phyloP scores from a whole-genome alignment of 805 yeast genomes.

The Torulaspora franciscae region DNA sequence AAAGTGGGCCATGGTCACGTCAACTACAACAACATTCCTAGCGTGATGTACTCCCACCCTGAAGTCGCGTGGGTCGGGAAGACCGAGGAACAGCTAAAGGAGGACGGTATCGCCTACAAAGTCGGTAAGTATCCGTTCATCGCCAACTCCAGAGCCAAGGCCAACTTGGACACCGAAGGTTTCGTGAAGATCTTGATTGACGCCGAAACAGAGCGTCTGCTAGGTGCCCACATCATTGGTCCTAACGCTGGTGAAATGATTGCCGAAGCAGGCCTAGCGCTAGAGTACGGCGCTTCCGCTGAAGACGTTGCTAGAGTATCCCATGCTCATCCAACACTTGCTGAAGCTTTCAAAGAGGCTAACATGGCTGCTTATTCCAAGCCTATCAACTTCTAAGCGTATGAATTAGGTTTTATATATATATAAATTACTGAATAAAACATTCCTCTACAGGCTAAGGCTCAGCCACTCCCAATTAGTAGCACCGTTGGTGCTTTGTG shows the following conservation, averaged over 20 bases:
- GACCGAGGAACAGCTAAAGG: constrained; percentile 90
- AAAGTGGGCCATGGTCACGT: constrained; percentile 95
- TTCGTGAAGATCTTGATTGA: constrained; percentile 94
- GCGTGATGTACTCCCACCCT: constrained; percentile 99
- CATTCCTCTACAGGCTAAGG: constrained; percentile 11
- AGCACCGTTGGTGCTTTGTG: constrained; percentile 8
- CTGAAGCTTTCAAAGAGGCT: constrained; percentile 98
- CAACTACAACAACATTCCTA: constrained; percentile 94
- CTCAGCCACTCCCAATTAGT: constrained; percentile 19
- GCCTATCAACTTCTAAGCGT: constrained; percentile 62
- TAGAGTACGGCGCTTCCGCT: constrained; percentile 97
- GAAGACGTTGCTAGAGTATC: constrained; percentile 97
- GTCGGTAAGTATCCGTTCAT: constrained; percentile 97
- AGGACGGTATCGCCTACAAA: constrained; percentile 84
- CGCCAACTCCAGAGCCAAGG: constrained; percentile 99
- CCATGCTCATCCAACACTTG: constrained; percentile 97
- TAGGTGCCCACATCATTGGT: constrained; percentile 96
- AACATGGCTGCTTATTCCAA: constrained; percentile 87
- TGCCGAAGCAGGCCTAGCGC: constrained; percentile 95
- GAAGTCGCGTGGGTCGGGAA: constrained; percentile 99
- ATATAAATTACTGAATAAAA: constrained; percentile 3
- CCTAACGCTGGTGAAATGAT: constrained; percentile 99
- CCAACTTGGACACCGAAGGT: constrained; percentile 95
- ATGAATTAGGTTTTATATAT: background rate
- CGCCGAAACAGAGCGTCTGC: constrained; percentile 92